phyloP scores from a whole-genome alignment of 495 filamentous ascomycete species.

The Trichoderma asperelloides region DNA sequence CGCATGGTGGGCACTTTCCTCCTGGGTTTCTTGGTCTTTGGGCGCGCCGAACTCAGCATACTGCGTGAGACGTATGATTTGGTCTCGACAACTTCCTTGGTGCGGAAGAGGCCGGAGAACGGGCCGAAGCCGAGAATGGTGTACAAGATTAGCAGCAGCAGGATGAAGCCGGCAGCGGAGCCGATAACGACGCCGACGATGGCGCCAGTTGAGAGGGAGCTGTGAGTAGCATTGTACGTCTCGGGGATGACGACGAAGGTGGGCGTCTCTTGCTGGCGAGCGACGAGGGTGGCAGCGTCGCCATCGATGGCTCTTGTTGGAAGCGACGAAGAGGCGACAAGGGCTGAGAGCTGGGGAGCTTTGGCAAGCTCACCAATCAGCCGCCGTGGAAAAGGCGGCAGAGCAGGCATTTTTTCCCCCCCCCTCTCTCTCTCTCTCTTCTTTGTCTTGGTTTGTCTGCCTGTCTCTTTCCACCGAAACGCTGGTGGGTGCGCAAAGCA shows the following conservation, averaged over 20 bases:
- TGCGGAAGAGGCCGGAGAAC: slow-evolving; percentile 11
- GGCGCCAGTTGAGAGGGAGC: slow-evolving; percentile 55
- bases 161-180: slow-evolving; percentile 69
- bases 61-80: slow-evolving; percentile 27
- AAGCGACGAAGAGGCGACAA: neutral
- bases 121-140: slow-evolving; percentile 49
- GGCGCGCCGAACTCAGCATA: slow-evolving; percentile 10
- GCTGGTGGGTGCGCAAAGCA: neutral
- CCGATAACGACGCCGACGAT: slow-evolving; percentile 82
- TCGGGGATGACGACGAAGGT: slow-evolving; percentile 45
- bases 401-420: neutral
- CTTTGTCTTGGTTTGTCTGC: neutral
- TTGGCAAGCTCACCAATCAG: neutral
- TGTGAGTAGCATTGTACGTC: slow-evolving; percentile 53
- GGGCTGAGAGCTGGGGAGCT: neutral
- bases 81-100: slow-evolving; percentile 20
- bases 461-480: neutral
- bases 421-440: neutral
- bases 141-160: slow-evolving; percentile 69
- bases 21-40: neutral
- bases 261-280: neutral
- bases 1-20: slow-evolving; percentile 11
- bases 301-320: neutral
- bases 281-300: slow-evolving; percentile 2
- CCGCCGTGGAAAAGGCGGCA: neutral